Percentiles rank a stretch among this genome's conserved stretches.
These are phyloP conservation scores for Marasmius sp. DNA, from an alignment of 1,284 basidiomycete genomes.

Conservation along the genomic window DNA sequence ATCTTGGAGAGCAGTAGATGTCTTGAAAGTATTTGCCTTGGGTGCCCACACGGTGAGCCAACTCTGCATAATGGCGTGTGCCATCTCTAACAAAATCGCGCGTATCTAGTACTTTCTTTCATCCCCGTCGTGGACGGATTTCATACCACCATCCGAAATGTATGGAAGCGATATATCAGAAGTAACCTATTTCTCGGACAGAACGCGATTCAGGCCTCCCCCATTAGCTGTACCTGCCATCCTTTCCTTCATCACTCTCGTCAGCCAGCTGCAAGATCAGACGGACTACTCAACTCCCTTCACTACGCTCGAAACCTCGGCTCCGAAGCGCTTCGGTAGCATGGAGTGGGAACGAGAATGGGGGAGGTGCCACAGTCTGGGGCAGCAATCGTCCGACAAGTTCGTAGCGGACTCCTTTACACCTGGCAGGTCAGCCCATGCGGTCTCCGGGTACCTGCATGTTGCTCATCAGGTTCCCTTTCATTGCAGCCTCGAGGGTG, in stretches of 20 bases:
- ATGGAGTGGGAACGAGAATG: constrained; percentile 61
- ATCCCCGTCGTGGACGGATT: constrained; percentile 57
- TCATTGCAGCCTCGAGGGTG: constrained; percentile 56
- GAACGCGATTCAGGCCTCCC: constrained; percentile 45
- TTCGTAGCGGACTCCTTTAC: constrained; percentile 45
- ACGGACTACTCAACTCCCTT: constrained; percentile 35
- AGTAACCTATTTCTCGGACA: constrained; percentile 39
- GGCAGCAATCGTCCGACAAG: constrained; percentile 27
- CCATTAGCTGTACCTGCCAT: constrained; percentile 69
- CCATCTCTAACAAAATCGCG: constrained; percentile 9
- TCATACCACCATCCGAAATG: constrained; percentile 35
- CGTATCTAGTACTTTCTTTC: constrained; percentile 57
- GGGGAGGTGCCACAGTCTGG: constrained; percentile 50
- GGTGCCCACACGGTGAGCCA: constrained; percentile 62
- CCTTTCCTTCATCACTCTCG: constrained; percentile 61
- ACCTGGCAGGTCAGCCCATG: constrained; percentile 46
- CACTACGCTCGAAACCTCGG: constrained; percentile 34
- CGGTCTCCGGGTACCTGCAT: neutral
- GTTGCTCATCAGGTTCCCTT: neutral
- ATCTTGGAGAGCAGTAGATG: constrained; percentile 44
- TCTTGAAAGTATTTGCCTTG: constrained; percentile 61
- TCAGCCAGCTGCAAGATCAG: constrained; percentile 37
- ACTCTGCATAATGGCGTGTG: neutral
- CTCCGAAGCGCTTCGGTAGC: constrained; percentile 25
- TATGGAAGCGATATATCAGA: constrained; percentile 24